Evolutionary conservation across 139 green algal species (phyloP).

Genomic region (Limnomonas spitsbergensis): DNA sequence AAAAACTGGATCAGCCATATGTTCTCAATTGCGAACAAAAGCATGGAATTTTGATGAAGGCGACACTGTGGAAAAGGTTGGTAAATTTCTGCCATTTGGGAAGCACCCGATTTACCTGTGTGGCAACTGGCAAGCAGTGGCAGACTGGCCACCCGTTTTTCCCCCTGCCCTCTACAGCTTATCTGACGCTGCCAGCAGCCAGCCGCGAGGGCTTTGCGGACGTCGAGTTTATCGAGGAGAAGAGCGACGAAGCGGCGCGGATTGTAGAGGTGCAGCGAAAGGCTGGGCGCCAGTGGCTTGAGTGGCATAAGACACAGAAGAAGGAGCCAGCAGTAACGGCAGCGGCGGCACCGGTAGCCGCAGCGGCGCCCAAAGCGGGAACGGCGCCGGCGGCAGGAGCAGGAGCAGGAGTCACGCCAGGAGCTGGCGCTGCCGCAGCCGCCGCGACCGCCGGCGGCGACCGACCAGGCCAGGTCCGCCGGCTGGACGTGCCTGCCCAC

Average conservation of each 20-base stretch:
- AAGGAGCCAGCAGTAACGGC: neutral
- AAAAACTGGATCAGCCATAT: too few species aligned
- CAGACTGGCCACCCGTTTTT: too few species aligned
- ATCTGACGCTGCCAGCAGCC: too few species aligned
- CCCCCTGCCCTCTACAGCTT: too few species aligned
- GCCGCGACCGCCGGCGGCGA: neutral
- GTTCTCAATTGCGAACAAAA: too few species aligned
- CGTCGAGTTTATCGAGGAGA: slow-evolving; percentile 3
- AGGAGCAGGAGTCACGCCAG: neutral
- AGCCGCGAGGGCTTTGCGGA: slow-evolving; percentile 30
- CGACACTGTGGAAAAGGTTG: too few species aligned
- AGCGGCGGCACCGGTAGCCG: neutral
- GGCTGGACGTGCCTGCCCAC: neutral
- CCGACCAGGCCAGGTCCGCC: neutral
- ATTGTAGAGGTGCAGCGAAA: slow-evolving; percentile 24
- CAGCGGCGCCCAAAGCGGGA: neutral
- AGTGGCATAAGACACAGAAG: neutral
- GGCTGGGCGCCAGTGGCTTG: neutral
- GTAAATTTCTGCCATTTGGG: too few species aligned
- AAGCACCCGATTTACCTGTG: too few species aligned
- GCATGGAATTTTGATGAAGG: too few species aligned
- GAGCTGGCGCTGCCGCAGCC: neutral
- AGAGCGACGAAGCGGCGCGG: neutral
- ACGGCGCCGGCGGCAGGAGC: neutral
- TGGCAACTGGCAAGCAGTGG: too few species aligned